phyloP scores from a whole-genome alignment of 805 yeast genomes.

The Helenozyma rhizophorensis region DNA sequence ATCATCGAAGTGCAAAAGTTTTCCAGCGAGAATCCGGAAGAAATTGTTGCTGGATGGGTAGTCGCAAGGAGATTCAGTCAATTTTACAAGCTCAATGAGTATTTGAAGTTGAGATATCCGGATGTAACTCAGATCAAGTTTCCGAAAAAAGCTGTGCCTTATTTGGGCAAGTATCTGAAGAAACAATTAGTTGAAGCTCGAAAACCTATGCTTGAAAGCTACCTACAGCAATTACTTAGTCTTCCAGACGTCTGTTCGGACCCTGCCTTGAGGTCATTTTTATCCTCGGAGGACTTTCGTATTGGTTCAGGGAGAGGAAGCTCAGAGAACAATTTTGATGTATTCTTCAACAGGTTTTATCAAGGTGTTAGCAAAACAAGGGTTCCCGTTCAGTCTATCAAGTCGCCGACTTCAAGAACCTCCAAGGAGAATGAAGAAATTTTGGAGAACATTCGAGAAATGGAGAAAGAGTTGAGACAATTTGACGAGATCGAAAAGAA shows the following conservation, averaged over 20 bases:
- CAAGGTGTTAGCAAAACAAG: slow-evolving; percentile 15
- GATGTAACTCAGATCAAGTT: slow-evolving; percentile 46
- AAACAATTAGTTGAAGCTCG: slow-evolving; percentile 61
- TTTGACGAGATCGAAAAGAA: slow-evolving; percentile 40
- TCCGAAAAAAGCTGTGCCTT: slow-evolving; percentile 57
- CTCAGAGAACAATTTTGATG: slow-evolving; percentile 19
- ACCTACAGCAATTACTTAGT: slow-evolving; percentile 52
- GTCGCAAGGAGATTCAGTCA: slow-evolving; percentile 89
- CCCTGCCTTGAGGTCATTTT: slow-evolving; percentile 65
- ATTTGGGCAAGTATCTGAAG: slow-evolving; percentile 64
- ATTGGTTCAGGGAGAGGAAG: slow-evolving; percentile 16
- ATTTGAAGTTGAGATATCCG: slow-evolving; percentile 51
- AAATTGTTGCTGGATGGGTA: slow-evolving; percentile 73
- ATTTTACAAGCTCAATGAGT: slow-evolving; percentile 66
- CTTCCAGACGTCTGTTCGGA: slow-evolving; percentile 72
- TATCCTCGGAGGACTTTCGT: slow-evolving; percentile 65
- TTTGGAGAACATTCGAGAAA: slow-evolving; percentile 36
- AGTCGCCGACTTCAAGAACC: slow-evolving; percentile 1
- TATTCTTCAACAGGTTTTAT: slow-evolving; percentile 32
- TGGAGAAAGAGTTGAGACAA: slow-evolving; percentile 52
- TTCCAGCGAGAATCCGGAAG: slow-evolving; percentile 35
- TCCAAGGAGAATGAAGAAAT: slow-evolving; percentile 13
- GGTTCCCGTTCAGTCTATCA: slow-evolving; percentile 7
- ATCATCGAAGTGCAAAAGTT: slow-evolving; percentile 68
- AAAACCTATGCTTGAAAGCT: slow-evolving; percentile 54